Evolutionary conservation across 306 rosid species (phyloP), one percentile per base, ranked within the genome.

Genomic region (Pyrus bretschneideri): DNA sequence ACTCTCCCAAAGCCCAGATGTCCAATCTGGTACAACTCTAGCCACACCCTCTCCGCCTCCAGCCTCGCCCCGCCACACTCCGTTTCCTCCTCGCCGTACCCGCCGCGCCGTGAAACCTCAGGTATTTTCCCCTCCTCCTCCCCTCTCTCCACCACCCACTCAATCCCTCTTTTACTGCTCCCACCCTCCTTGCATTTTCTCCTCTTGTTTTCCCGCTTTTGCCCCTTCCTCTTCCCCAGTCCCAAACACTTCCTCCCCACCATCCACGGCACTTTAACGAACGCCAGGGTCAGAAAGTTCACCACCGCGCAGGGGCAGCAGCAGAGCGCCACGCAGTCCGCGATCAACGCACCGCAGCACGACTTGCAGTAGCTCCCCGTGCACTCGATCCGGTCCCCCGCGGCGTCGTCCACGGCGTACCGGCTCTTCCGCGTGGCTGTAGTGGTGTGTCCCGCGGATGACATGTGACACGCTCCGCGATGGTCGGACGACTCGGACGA

Each of bases 1-100:
- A 90, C 87, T 70, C 92, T 93, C 62, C 98, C 98, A 84, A 91
- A 93, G 54, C 86, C 98, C 83, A 95, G 86, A 81, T 95, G 98
- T 30, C 90, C 91, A 76, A 90, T 75, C 74, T 95, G 91, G 54
- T 84, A 84, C 54, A 90, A 81, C 60, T 94, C 96, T 45, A 79
- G 21, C 98, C 97, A 90, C 72, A 90, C 87, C 45, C 83, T 86
- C 73, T 94, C 98, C 7, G 87, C 90, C 79, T 93, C 91, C 75
- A 84, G 83, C 1, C 86, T 83, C 33, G 83, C 88, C 79, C 82
- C 85, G 10, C 62, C 85, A 60, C 55, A 82, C 5, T 72, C 84
- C 66, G 54, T 67, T 68, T 63, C 86, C 61, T 58, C 82, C 23
- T 6, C 74, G 14, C 22, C 68, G 10, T 57, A 59, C 52, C 71